Evolutionary conservation across 2,329 filamentous ascomycete species (phyloP).

Genomic region (Aspergillus novoparasiticus): DNA sequence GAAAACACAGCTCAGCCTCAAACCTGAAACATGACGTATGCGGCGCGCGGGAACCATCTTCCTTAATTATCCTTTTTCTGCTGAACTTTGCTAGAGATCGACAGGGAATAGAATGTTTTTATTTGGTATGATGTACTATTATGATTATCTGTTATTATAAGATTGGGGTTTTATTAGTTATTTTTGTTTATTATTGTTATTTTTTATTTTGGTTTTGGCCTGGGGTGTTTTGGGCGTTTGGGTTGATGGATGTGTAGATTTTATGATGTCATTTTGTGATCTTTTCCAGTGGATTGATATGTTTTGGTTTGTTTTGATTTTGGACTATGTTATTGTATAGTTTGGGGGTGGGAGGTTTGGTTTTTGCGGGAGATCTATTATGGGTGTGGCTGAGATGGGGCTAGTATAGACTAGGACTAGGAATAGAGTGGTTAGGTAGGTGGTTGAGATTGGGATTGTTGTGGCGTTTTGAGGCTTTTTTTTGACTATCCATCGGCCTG

Average conservation of each 20-base stretch:
- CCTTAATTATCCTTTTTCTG: background rate
- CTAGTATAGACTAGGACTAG: background rate
- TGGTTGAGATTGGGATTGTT: background rate
- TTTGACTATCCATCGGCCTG: background rate
- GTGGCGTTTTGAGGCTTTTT: background rate
- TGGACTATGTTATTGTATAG: no score
- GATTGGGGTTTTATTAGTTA: background rate
- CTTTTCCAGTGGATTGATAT: no score
- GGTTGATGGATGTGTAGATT: background rate
- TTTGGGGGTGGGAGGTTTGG: no score
- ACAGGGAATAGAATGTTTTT: background rate
- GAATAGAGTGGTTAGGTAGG: no score
- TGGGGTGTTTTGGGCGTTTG: background rate
- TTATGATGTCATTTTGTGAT: background rate
- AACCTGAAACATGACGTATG: slow-evolving; percentile 23
- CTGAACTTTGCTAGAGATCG: background rate
- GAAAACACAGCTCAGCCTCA: background rate
- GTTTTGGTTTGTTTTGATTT: no score
- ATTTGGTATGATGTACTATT: background rate
- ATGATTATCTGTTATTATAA: no score
- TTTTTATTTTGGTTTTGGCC: background rate
- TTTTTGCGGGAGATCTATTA: no score
- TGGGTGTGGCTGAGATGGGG: background rate
- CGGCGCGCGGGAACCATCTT: slow-evolving; percentile 14
- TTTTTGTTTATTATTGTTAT: background rate